Conservation (phyloP, 176 grass and related monocot genomes). For the Chloris gayana region DNA sequence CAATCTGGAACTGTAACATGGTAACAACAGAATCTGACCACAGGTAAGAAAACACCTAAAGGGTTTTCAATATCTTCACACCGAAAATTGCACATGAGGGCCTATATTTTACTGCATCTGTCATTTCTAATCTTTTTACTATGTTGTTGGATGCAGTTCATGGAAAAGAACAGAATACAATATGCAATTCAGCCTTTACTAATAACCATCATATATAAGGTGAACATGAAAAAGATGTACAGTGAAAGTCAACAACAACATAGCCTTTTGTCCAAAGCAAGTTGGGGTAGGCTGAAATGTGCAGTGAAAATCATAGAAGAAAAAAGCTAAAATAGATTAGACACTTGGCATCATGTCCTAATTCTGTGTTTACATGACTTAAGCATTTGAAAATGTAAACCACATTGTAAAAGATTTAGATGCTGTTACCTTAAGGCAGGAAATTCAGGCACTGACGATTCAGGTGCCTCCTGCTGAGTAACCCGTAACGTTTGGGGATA, state of each 20-base stretch:
- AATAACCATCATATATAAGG: not conserved
- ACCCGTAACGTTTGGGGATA: conserved; percentile 55
- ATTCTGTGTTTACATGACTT: not conserved
- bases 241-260: not conserved
- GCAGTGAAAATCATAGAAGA: not conserved
- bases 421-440: conserved; percentile 59
- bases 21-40: conserved; percentile 14
- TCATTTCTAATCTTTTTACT: not conserved
- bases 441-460: conserved; percentile 60
- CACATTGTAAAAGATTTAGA: not conserved
- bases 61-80: conserved; percentile 3
- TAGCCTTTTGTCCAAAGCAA: too few species aligned
- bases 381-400: conserved; percentile 5
- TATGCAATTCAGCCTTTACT: not conserved
- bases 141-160: not conserved
- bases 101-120: not conserved
- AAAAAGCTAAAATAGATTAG: conserved; percentile 13
- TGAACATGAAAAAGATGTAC: conserved; percentile 8
- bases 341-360: not conserved
- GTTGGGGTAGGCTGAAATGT: too few species aligned
- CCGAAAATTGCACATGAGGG: not conserved
- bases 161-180: not conserved
- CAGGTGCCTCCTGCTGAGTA: conserved; percentile 58
- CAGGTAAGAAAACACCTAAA: not conserved
- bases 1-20: not conserved